These are phyloP conservation scores for Russula foetens DNA, from an alignment of 768 basidiomycete genomes.

Conservation along the genomic window DNA sequence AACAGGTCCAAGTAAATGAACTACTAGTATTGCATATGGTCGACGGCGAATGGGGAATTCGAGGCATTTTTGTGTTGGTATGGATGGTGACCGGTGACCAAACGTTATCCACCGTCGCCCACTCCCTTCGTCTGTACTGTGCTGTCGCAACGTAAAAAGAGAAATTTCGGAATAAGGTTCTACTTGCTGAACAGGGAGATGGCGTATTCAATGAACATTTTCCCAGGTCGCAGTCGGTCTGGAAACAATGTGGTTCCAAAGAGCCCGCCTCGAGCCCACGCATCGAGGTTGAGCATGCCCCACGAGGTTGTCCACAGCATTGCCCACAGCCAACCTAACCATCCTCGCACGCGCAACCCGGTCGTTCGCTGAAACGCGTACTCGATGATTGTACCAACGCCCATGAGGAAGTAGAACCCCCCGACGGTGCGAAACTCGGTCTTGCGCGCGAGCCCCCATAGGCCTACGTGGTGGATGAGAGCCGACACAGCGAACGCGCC, in stretches of 20 bases:
- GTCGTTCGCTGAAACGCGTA: slow-evolving; percentile 35
- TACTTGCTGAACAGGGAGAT: not conserved
- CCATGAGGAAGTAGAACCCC: slow-evolving; percentile 52
- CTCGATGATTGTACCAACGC: slow-evolving; percentile 45
- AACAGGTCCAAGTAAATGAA: too few relatives aligned
- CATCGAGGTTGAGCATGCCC: slow-evolving; percentile 21
- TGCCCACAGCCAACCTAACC: slow-evolving; percentile 46
- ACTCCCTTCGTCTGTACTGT: too few relatives aligned
- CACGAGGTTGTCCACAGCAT: slow-evolving; percentile 38
- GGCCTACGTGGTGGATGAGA: slow-evolving; percentile 46
- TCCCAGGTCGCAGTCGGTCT: not conserved
- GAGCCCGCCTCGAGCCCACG: slow-evolving; percentile 1
- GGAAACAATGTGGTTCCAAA: not conserved
- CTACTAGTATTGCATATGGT: too few relatives aligned
- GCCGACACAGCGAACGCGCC: slow-evolving; percentile 56
- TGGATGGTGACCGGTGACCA: too few relatives aligned
- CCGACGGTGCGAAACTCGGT: slow-evolving; percentile 35
- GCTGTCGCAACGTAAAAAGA: too few relatives aligned
- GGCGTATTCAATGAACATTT: not conserved
- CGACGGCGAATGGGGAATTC: too few relatives aligned
- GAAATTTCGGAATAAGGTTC: too few relatives aligned
- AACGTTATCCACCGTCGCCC: too few relatives aligned
- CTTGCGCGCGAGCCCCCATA: slow-evolving; percentile 52
- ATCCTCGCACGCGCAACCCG: slow-evolving; percentile 40
- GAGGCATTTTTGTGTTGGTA: too few relatives aligned